phyloP scores from a whole-genome alignment of 2,329 filamentous ascomycete genomes.

The Fusarium succisae region DNA sequence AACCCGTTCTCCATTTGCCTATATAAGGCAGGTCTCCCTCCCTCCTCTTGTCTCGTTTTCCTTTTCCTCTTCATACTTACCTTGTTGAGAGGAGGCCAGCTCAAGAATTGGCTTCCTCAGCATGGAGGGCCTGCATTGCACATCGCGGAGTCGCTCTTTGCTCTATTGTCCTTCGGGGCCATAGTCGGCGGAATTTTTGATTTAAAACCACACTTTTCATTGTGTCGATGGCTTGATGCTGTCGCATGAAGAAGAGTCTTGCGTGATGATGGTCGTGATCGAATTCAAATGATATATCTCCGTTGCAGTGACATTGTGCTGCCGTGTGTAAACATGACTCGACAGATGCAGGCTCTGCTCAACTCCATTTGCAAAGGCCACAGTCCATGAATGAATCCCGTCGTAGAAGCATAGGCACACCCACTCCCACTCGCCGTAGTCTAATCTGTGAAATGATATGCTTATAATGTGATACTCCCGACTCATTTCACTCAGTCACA shows the following conservation, averaged over 20 bases:
- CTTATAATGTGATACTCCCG: background rate
- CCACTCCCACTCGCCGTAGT: background rate
- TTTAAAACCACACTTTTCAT: slow-evolving; percentile 57
- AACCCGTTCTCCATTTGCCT: slow-evolving; percentile 13
- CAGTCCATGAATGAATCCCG: background rate
- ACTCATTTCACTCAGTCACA: too few species aligned
- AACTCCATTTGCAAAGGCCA: background rate
- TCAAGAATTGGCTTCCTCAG: slow-evolving; percentile 58
- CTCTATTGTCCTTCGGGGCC: slow-evolving; percentile 65
- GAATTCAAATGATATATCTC: rapidly evolving
- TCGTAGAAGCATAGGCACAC: too few species aligned
- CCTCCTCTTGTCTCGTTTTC: slow-evolving; percentile 33
- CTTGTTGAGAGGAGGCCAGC: slow-evolving; percentile 57
- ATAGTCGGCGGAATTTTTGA: slow-evolving; percentile 65
- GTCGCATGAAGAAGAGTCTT: slow-evolving; percentile 54
- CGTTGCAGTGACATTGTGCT: rapidly evolving
- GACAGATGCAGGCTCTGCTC: rapidly evolving
- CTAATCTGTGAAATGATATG: too few species aligned
- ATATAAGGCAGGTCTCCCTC: slow-evolving; percentile 44
- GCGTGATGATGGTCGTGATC: rapidly evolving
- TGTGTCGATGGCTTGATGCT: slow-evolving; percentile 51
- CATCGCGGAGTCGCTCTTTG: slow-evolving; percentile 59
- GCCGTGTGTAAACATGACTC: rapidly evolving
- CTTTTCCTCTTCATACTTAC: slow-evolving; percentile 63
- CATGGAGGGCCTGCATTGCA: slow-evolving; percentile 64